These are phyloP conservation scores for Dendrocalamus latiflorus DNA, from an alignment of 202 grass and related monocot species.

Conservation along the genomic window DNA sequence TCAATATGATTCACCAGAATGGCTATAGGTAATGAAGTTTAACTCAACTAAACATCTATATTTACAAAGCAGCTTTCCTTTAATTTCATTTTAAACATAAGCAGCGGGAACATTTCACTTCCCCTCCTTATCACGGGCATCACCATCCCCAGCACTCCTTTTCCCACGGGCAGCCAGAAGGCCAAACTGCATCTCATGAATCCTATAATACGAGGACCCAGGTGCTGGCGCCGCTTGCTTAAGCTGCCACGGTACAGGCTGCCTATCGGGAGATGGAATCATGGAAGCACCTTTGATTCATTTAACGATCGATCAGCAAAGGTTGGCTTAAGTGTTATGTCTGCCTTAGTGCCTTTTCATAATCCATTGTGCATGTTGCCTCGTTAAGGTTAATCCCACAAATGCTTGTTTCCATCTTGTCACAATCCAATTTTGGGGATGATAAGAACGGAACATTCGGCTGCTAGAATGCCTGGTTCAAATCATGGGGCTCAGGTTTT, in stretches of 20 bases:
- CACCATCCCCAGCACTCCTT: conserved; percentile 44
- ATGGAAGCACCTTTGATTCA: conserved; percentile 35
- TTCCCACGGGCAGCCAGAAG: conserved; percentile 56
- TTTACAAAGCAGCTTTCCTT: conserved; percentile 4
- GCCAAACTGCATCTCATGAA: conserved; percentile 42
- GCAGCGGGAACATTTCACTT: conserved; percentile 17
- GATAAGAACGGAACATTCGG: conserved; percentile 35
- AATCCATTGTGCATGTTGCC: conserved; percentile 29
- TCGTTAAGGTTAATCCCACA: conserved; percentile 66
- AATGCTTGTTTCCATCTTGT: conserved; percentile 36
- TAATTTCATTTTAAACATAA: neutral
- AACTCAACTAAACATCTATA: conserved; percentile 20
- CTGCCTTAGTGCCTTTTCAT: conserved; percentile 41
- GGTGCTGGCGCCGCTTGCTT: conserved; percentile 29
- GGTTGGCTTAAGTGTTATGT: conserved; percentile 19
- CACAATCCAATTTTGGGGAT: conserved; percentile 34
- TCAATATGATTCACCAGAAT: neutral
- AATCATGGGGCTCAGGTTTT: conserved; percentile 36
- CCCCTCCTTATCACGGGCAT: conserved; percentile 40
- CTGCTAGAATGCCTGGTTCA: conserved; percentile 46
- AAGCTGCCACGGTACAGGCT: conserved; percentile 51
- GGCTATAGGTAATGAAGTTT: neutral
- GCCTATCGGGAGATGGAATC: conserved; percentile 45
- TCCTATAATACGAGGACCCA: conserved; percentile 47
- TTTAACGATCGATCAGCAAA: conserved; percentile 28